A percentile compares a stretch with the other conserved stretches of the same genome.
These are phyloP conservation scores for Aciculosporium take DNA, from an alignment of 2,329 filamentous ascomycete genomes.

Conservation along the genomic window DNA sequence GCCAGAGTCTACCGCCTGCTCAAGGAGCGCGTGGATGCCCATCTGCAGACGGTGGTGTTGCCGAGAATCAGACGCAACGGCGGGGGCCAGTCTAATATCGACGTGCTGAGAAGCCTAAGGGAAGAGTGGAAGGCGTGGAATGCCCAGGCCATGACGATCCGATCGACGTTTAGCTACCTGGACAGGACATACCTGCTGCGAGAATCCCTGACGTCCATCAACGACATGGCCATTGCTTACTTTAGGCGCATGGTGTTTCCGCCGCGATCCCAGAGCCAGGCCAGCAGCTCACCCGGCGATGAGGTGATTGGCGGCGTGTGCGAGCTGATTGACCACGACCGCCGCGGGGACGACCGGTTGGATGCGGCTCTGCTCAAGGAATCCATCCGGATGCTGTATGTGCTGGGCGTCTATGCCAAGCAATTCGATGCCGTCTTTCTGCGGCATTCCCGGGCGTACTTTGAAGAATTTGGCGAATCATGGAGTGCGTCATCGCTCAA, in stretches of 20 bases:
- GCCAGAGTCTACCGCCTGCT: constrained; percentile 53
- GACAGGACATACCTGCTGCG: constrained; percentile 79
- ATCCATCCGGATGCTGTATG: constrained; percentile 68
- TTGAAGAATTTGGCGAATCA: constrained; percentile 53
- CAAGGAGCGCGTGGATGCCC: constrained; percentile 47
- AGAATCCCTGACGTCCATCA: constrained; percentile 54
- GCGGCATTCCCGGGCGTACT: constrained; percentile 50
- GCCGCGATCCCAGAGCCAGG: not conserved
- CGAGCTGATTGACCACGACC: constrained; percentile 59
- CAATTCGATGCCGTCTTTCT: constrained; percentile 70
- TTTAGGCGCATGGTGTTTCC: constrained; percentile 51
- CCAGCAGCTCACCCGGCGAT: constrained; percentile 11
- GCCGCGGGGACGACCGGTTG: constrained; percentile 41
- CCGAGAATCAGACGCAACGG: constrained; percentile 36
- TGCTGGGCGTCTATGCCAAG: constrained; percentile 67
- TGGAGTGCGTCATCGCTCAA: constrained; percentile 52
- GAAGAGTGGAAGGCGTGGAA: constrained; percentile 65
- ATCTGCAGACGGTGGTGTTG: constrained; percentile 50
- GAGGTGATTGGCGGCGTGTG: constrained; percentile 45
- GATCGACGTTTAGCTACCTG: constrained; percentile 86
- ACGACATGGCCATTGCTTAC: constrained; percentile 63
- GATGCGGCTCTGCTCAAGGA: constrained; percentile 55
- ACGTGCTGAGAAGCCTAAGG: constrained; percentile 43
- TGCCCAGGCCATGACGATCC: constrained; percentile 54
- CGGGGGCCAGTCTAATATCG: constrained; percentile 42